Evolutionary conservation across 306 rosid species (phyloP).

Genomic region (Echinosophora koreensis): DNA sequence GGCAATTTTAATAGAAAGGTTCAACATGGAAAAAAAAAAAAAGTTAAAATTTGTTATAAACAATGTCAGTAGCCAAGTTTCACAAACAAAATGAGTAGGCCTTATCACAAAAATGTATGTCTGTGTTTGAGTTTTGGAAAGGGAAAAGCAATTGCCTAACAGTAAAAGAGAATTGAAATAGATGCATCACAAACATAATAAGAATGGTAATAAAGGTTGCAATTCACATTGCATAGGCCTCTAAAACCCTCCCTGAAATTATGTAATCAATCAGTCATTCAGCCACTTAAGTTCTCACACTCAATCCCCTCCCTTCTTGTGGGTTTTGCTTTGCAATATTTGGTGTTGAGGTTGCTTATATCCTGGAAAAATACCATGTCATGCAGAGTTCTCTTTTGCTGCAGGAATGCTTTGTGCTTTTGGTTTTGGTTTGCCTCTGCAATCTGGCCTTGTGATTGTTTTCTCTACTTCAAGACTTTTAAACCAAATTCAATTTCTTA

Average conservation of each 20-base stretch:
- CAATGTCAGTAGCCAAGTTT: neutral
- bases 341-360: no score
- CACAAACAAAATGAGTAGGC: neutral
- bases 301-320: neutral
- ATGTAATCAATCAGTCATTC: neutral
- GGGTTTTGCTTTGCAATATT: no score
- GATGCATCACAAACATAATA: neutral
- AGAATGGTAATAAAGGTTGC: conserved; percentile 28
- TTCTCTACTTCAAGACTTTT: conserved; percentile 36
- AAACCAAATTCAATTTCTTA: conserved; percentile 34
- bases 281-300: neutral
- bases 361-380: no score
- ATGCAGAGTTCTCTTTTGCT: no score
- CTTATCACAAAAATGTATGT: neutral
- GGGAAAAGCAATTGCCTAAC: neutral
- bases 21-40: neutral
- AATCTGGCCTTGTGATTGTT: neutral
- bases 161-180: conserved; percentile 5
- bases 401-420: no score
- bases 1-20: neutral
- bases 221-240: neutral
- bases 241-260: conserved; percentile 1
- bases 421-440: no score
- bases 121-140: neutral
- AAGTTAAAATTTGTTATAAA: neutral